phyloP scores from a whole-genome alignment of 2,329 filamentous ascomycete genomes.

The Scedosporium apiospermum region DNA sequence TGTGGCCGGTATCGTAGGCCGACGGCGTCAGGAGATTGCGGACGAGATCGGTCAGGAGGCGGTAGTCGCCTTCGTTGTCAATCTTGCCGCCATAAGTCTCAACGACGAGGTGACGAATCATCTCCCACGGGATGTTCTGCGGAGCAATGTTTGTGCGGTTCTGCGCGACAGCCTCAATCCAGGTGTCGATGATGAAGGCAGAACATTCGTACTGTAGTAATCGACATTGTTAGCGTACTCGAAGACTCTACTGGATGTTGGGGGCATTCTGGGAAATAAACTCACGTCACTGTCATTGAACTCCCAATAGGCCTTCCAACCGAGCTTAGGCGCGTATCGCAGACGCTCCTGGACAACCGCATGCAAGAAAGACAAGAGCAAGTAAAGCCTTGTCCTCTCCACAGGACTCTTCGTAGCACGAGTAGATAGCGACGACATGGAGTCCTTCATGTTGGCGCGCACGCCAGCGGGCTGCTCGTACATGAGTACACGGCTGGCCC shows the following conservation, averaged over 20 bases:
- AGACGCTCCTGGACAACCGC: constrained; percentile 92
- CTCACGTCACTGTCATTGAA: constrained; percentile 98
- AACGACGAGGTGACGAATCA: constrained; percentile 80
- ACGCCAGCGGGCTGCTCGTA: constrained; percentile 98
- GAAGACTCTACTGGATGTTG: not conserved
- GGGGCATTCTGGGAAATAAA: constrained; percentile 17
- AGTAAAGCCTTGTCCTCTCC: constrained; percentile 80
- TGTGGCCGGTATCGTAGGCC: constrained; percentile 88
- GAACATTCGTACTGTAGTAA: constrained; percentile 79
- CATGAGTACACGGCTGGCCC: constrained; percentile 89
- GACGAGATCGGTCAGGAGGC: constrained; percentile 63
- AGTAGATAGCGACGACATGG: constrained; percentile 70
- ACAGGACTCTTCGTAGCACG: constrained; percentile 74
- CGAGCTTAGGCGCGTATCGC: constrained; percentile 84
- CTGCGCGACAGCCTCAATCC: constrained; percentile 75
- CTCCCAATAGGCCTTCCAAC: constrained; percentile 99
- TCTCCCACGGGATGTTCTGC: constrained; percentile 90
- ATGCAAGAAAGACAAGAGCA: constrained; percentile 88
- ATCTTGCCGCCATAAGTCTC: constrained; percentile 99
- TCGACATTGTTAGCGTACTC: constrained; percentile 14
- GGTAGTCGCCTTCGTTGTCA: constrained; percentile 80
- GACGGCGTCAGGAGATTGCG: constrained; percentile 69
- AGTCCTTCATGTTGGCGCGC: constrained; percentile 97
- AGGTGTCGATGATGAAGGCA: constrained; percentile 89
- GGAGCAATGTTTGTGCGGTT: constrained; percentile 89